Evolutionary conservation across 192 early-diverging fungal species (phyloP).

Genomic region (Pilaira anomala): DNA sequence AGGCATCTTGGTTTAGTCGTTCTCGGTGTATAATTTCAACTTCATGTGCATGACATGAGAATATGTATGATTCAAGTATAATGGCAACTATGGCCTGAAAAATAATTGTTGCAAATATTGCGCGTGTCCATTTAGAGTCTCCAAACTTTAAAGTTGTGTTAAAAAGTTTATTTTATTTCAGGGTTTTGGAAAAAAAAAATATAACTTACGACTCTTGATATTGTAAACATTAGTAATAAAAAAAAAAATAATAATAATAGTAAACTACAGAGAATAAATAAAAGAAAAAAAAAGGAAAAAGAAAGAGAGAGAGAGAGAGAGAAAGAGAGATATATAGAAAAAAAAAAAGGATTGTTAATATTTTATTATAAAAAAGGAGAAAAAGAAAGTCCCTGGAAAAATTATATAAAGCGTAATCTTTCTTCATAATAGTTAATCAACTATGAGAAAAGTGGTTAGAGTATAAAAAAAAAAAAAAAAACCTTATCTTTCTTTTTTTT

Average conservation of each 20-base stretch:
- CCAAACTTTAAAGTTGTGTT: too few species aligned
- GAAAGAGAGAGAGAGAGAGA: background rate
- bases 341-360: background rate
- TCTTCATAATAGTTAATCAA: conserved; percentile 16
- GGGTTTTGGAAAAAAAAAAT: background rate
- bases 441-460: background rate
- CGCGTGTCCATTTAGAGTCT: conserved; percentile 39
- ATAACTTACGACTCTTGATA: conserved; percentile 34
- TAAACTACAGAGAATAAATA: background rate
- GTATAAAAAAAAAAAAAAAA: too few species aligned
- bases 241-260: background rate
- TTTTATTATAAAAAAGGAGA: too few species aligned
- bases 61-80: conserved; percentile 36
- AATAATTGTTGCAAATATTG: conserved; percentile 28
- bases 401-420: conserved; percentile 3
- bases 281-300: conserved; percentile 10
- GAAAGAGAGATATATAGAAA: background rate
- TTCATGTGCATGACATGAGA: conserved; percentile 24
- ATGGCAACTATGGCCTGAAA: conserved; percentile 34
- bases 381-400: background rate
- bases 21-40: conserved; percentile 27
- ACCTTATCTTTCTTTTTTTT: background rate
- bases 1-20: conserved; percentile 26
- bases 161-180: background rate
- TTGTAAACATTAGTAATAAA: conserved; percentile 21